Evolutionary conservation across 139 green algal genomes (phyloP), one percentile per base, ranked within the genome.

Genomic region (Haematococcus sp.): DNA sequence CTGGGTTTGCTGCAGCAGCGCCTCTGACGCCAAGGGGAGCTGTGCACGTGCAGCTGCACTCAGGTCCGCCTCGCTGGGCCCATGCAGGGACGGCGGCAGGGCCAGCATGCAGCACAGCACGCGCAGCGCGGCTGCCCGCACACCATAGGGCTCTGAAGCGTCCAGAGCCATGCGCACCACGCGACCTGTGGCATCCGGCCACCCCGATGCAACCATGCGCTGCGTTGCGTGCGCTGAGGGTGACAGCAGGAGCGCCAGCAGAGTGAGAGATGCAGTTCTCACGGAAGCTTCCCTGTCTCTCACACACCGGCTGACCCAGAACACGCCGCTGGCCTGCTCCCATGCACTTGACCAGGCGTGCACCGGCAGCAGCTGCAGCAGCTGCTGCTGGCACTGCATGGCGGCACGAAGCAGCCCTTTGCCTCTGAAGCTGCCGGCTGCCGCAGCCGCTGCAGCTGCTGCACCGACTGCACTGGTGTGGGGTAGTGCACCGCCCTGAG

Each of bases 281-380:
- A 49, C 40, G 7, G 11, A 49, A 19, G 40, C 7, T 11, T 49
- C 40, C 40, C 40, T 7, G 40, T 49, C 40, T 11, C 40, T 49
- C 40, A 49, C 40, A 49, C 11, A 49, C 40, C 83, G 63, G 0
- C 75, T 77, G 43, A 85, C 31, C 83, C 83, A 88, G 72, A 74
- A 85, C 32, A 73, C 84, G 20, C 79, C 78, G 25, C 83, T 83
- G 27, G 80, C 59, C 78, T 88, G 65, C 25, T 73, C 43, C 84
- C 81, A 87, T 11, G 34, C 60, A 22, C 54, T 31, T 0, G 77
- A 51, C 84, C 84, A 89, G 0, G 67, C 33, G 4, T 23, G 20
- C 15, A 20, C n/a, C 1, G 77, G 75, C 68, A 89, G 59, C 28
- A 80, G 76, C 22, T 35, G 28, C 5, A 61, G 52, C 30, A 88